These are phyloP conservation scores for Flaveria sonorensis DNA, from an alignment of 129 eudicot species.

Conservation along the genomic window DNA sequence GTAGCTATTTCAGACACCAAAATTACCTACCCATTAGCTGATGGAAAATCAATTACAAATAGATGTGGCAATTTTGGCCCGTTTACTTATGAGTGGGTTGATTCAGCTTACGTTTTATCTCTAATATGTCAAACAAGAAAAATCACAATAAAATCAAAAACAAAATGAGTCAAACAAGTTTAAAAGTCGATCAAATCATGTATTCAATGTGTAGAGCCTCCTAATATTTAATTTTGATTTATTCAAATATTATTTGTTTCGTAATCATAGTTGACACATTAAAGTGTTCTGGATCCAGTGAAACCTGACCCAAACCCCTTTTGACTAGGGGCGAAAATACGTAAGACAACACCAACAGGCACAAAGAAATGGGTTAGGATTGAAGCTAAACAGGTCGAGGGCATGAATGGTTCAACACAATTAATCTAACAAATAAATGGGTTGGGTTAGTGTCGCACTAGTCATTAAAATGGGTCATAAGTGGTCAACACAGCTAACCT, in stretches of 20 bases:
- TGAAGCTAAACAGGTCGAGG: too few relatives aligned
- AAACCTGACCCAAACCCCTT: background rate
- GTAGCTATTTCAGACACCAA: constrained; percentile 51
- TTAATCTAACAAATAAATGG: too few relatives aligned
- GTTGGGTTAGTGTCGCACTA: too few relatives aligned
- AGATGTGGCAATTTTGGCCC: background rate
- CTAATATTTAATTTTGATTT: background rate
- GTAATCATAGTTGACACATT: background rate
- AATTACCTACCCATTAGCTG: background rate
- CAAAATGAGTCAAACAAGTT: background rate
- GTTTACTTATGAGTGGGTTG: background rate
- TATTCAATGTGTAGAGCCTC: background rate
- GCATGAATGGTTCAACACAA: too few relatives aligned
- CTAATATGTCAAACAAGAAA: background rate
- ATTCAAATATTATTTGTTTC: background rate
- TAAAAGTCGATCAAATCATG: background rate
- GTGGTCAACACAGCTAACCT: too few relatives aligned
- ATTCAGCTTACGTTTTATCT: background rate
- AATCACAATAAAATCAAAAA: background rate
- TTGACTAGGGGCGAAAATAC: too few relatives aligned
- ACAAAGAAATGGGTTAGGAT: too few relatives aligned
- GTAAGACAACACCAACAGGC: too few relatives aligned
- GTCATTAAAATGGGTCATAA: too few relatives aligned
- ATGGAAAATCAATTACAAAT: background rate
- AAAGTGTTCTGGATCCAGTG: background rate